Evolutionary conservation across 106 monocot genomes (phyloP), one percentile per base, ranked within the genome.

Genomic region (Triglochin maritima): DNA sequence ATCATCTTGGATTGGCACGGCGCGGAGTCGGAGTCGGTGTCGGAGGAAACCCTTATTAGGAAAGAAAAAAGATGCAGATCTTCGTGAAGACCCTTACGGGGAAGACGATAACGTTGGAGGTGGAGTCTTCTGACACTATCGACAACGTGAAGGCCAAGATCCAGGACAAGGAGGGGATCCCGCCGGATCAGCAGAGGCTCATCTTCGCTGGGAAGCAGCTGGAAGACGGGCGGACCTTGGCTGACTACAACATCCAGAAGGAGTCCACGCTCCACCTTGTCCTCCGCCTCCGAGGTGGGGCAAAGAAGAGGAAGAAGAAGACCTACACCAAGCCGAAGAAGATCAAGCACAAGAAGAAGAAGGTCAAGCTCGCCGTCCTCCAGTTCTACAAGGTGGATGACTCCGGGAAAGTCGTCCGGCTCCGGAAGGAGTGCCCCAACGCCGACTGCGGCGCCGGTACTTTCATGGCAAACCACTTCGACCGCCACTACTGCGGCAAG

Each of bases 101-200:
- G 4, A 82, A 82, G 78, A 82, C 82, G 17, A 78, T 84, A 56
- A 85, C 84, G 46, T 71, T 85, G 5, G 86, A 86, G 79, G 86
- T 86, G 56, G 86, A 86, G 73, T 77, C 76, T 45, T 82, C 82
- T 2, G 83, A 86, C 75, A 86, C 83, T 2, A 86, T 86, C 44
- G 87, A 87, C 70, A 87, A 87, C 47, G 87, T 87, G 29, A 87
- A 87, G 70, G 75, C 87, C 42, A 85, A 85, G 76, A 85, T 85
- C 66, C 85, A 85, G 75, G 85, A 85, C 73, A 85, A 85, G 79
- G 85, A 85, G 41, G 84, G 84, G 53, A 85, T 85, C 41, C 84
- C 84, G 3, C 84, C 78, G 11, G 81, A 85, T 81, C 84, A 85
- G 81, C 84, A 85, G 78, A 63, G 84, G 4, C 80, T 85, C 55